These are phyloP conservation scores for Globisporangium cederbergense DNA, from an alignment of 352 stramenopile species.

Conservation along the genomic window DNA sequence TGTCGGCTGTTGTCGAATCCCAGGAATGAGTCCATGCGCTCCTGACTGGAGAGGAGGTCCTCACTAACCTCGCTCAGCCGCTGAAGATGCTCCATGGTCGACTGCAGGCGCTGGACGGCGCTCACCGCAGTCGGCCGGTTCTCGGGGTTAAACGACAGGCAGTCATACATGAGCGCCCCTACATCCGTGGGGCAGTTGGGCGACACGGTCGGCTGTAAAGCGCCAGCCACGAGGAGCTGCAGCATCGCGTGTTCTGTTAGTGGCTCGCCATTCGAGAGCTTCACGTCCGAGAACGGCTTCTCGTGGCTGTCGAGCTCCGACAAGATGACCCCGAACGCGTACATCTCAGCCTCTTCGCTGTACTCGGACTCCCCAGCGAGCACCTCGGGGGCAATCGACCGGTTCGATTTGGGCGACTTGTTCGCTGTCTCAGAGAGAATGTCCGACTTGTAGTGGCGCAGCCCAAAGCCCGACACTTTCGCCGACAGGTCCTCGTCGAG, in stretches of 20 bases:
- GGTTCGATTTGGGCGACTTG: constrained; percentile 32
- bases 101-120: constrained; percentile 34
- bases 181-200: constrained; percentile 43
- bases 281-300: constrained; percentile 60
- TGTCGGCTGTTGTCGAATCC: constrained; percentile 9
- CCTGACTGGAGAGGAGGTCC: constrained; percentile 25
- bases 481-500: constrained; percentile 49
- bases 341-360: constrained; percentile 55
- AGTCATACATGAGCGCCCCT: constrained; percentile 44
- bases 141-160: constrained; percentile 42
- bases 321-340: constrained; percentile 70
- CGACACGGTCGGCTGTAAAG: constrained; percentile 47
- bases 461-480: constrained; percentile 71
- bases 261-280: constrained; percentile 45
- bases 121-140: constrained; percentile 37
- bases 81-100: constrained; percentile 45
- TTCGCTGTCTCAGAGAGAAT: constrained; percentile 18
- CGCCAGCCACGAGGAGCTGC: constrained; percentile 47
- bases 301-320: constrained; percentile 70
- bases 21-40: constrained; percentile 41
- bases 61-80: constrained; percentile 49
- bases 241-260: constrained; percentile 47
- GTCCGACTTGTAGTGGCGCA: constrained; percentile 33
- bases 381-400: constrained; percentile 66
- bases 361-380: constrained; percentile 41